These are phyloP conservation scores for Prinsepia uniflora DNA, from an alignment of 306 rosid genomes.

Conservation along the genomic window DNA sequence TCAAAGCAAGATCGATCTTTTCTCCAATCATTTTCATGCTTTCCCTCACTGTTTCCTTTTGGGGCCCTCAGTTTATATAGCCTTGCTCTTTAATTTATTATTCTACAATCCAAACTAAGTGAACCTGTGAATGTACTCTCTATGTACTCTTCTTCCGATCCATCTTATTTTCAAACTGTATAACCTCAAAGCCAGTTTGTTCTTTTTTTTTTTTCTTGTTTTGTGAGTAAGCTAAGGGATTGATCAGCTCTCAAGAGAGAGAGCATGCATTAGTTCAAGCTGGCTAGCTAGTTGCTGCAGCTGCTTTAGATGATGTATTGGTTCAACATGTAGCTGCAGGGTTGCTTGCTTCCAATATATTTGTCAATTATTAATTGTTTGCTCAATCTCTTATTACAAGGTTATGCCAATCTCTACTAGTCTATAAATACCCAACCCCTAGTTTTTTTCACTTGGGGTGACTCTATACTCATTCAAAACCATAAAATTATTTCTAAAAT, in stretches of 20 bases:
- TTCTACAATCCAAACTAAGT: slow-evolving; percentile 3
- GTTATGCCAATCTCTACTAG: no score
- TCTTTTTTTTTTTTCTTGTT: no score
- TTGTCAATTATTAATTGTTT: background rate
- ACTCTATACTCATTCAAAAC: background rate
- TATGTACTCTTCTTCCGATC: background rate
- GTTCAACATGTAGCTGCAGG: background rate
- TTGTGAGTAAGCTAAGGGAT: background rate
- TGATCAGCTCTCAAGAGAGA: slow-evolving; percentile 10
- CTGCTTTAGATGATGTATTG: background rate
- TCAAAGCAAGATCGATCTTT: background rate
- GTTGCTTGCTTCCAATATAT: background rate
- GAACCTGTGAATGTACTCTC: slow-evolving; percentile 9
- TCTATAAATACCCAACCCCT: background rate
- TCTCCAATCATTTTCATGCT: slow-evolving; percentile 12
- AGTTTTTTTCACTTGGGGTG: background rate
- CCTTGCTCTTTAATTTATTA: slow-evolving; percentile 5
- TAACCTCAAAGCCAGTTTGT: background rate
- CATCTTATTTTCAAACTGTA: background rate
- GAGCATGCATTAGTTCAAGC: slow-evolving; percentile 5
- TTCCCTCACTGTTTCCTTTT: slow-evolving; percentile 20
- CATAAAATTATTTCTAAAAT: no score
- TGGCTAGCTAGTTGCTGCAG: background rate
- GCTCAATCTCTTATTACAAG: no score
- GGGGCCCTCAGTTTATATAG: slow-evolving; percentile 7